phyloP scores from a whole-genome alignment of 805 yeast genomes.

The Wickerhamiella spandovensis region DNA sequence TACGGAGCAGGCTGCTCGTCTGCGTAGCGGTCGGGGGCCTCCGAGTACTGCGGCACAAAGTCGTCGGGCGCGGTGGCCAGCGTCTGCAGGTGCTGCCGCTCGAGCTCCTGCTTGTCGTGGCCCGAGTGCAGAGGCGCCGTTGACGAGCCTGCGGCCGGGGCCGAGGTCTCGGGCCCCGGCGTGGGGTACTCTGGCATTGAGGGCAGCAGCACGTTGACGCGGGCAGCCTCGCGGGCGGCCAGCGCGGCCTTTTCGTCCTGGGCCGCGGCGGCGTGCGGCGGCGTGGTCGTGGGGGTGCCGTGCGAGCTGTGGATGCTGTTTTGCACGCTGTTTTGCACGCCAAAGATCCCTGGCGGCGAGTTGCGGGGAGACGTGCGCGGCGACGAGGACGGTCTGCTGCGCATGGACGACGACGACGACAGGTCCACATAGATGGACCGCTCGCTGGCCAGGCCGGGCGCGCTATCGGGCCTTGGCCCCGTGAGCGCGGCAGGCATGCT shows the following conservation, averaged over 20 bases:
- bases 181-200: background rate
- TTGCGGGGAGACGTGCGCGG: background rate
- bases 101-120: slow-evolving; percentile 31
- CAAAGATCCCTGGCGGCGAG: background rate
- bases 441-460: background rate
- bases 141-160: slow-evolving; percentile 2
- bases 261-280: background rate
- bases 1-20: background rate
- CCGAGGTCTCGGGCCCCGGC: background rate
- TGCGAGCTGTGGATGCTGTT: no score
- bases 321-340: no score
- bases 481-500: background rate
- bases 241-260: slow-evolving; percentile 2
- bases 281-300: background rate
- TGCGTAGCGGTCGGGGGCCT: background rate
- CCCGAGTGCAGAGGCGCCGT: slow-evolving; percentile 13
- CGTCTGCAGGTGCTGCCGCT: slow-evolving; percentile 26
- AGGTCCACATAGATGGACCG: background rate
- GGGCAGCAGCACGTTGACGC: slow-evolving; percentile 1
- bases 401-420: background rate
- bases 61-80: slow-evolving; percentile 31
- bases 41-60: slow-evolving; percentile 4
- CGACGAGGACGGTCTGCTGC: background rate
- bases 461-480: background rate
- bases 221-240: background rate